Evolutionary conservation across 2,329 filamentous ascomycete species (phyloP).

Genomic region (Acarospora socialis): DNA sequence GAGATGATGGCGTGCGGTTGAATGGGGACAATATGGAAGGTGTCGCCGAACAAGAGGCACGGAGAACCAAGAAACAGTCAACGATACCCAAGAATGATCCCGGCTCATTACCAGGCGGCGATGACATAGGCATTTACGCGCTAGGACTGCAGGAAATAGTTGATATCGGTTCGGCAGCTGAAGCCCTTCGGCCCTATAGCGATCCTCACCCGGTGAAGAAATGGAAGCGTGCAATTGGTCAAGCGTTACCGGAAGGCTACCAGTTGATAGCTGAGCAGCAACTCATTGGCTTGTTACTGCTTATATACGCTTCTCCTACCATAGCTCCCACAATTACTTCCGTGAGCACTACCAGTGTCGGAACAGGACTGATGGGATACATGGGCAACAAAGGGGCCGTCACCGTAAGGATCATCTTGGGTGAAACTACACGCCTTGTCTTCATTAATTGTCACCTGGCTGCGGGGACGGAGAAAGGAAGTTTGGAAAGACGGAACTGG

Average conservation of each 20-base stretch:
- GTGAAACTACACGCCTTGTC: conserved; percentile 75
- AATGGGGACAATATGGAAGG: conserved; percentile 27
- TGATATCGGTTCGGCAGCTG: conserved; percentile 64
- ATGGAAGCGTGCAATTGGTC: conserved; percentile 67
- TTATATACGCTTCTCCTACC: conserved; percentile 72
- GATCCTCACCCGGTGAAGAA: conserved; percentile 57
- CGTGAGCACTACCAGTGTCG: conserved; percentile 68
- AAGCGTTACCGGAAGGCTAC: conserved; percentile 64
- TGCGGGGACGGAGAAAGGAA: conserved; percentile 64
- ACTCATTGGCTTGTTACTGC: conserved; percentile 66
- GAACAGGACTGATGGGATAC: conserved; percentile 81
- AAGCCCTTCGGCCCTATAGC: conserved; percentile 62
- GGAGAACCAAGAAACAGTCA: conserved; percentile 27
- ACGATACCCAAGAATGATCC: conserved; percentile 33
- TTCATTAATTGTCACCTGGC: conserved; percentile 89
- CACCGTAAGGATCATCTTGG: conserved; percentile 64
- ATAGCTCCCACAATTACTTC: conserved; percentile 62
- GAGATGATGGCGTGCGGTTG: conserved; percentile 13
- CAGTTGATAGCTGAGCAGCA: conserved; percentile 66
- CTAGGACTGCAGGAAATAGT: conserved; percentile 87
- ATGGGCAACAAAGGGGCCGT: conserved; percentile 95
- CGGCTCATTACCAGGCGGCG: conserved; percentile 37
- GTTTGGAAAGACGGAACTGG: conserved; percentile 77
- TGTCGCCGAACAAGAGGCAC: conserved; percentile 33
- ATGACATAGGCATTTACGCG: conserved; percentile 77